These are phyloP conservation scores for Cucumis melo DNA, from an alignment of 306 rosid genomes.

Conservation along the genomic window DNA sequence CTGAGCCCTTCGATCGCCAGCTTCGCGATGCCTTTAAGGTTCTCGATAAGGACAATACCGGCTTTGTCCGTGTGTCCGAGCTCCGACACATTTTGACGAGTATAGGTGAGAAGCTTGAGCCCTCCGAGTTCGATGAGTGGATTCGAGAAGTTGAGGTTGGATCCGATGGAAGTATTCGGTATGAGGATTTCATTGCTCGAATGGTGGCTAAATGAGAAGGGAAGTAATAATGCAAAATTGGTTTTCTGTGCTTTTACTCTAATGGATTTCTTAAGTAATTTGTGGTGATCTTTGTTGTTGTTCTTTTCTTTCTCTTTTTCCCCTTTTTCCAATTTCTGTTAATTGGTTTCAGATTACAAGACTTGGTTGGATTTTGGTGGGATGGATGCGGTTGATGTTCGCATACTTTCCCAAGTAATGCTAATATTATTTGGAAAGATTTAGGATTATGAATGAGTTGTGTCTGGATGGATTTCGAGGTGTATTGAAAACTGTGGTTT, in stretches of 20 bases:
- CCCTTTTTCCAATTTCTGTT: background rate
- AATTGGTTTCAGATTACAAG: background rate
- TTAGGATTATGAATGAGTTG: conserved; percentile 3
- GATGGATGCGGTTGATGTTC: conserved; percentile 7
- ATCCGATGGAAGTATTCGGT: conserved; percentile 83
- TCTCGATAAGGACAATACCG: conserved; percentile 76
- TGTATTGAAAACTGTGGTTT: conserved; percentile 5
- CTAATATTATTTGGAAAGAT: conserved; percentile 9
- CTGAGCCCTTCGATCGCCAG: conserved; percentile 95
- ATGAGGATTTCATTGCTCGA: conserved; percentile 91
- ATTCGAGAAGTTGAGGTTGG: conserved; percentile 90
- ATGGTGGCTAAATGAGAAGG: conserved; percentile 83
- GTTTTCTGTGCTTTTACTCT: conserved; percentile 11
- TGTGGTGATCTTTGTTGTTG: conserved; percentile 8
- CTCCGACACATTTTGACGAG: conserved; percentile 90
- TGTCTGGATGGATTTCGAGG: conserved; percentile 1
- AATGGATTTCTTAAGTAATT: conserved; percentile 15
- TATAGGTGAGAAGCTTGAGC: conserved; percentile 96
- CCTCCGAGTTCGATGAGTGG: conserved; percentile 96
- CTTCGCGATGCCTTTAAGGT: conserved; percentile 93
- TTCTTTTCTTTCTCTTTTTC: background rate
- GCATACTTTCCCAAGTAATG: conserved; percentile 16
- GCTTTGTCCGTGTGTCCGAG: conserved; percentile 68
- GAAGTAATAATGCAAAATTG: conserved; percentile 1
- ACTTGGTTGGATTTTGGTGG: conserved; percentile 21